These are phyloP conservation scores for Botrytis aclada DNA, from an alignment of 2,329 filamentous ascomycete species.

Conservation along the genomic window DNA sequence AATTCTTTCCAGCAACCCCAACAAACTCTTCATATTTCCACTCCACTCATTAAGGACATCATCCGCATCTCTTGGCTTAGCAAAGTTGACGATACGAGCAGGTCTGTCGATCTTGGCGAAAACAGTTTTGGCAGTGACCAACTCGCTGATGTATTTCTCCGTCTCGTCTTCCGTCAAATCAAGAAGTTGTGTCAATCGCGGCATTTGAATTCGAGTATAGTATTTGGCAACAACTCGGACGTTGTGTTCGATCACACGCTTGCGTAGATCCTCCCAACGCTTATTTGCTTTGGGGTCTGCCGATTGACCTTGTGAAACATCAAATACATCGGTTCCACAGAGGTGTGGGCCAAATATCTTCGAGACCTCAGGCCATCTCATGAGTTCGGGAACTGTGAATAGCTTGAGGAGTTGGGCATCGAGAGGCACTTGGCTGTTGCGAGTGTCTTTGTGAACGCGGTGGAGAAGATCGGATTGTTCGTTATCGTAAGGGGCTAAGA, in stretches of 20 bases:
- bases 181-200: constrained; percentile 82
- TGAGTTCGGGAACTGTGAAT: constrained; percentile 93
- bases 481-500: constrained; percentile 95
- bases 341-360: constrained; percentile 86
- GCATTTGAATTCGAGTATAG: constrained; percentile 95
- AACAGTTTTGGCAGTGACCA: constrained; percentile 96
- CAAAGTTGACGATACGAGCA: constrained; percentile 87
- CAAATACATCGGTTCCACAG: constrained; percentile 86
- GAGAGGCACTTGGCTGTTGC: constrained; percentile 71
- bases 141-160: constrained; percentile 96
- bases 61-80: constrained; percentile 90
- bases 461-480: constrained; percentile 97
- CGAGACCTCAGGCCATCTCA: constrained; percentile 95
- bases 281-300: constrained; percentile 76
- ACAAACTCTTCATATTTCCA: constrained; percentile 91
- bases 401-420: constrained; percentile 87
- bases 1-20: constrained; percentile 83
- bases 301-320: constrained; percentile 59
- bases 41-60: constrained; percentile 99
- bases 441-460: constrained; percentile 80
- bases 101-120: constrained; percentile 97
- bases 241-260: constrained; percentile 99
- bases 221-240: constrained; percentile 97
- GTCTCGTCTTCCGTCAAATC: constrained; percentile 94
- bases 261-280: constrained; percentile 91